Conservation (phyloP, 331 rosid species). For the Arachis monticola region DNA sequence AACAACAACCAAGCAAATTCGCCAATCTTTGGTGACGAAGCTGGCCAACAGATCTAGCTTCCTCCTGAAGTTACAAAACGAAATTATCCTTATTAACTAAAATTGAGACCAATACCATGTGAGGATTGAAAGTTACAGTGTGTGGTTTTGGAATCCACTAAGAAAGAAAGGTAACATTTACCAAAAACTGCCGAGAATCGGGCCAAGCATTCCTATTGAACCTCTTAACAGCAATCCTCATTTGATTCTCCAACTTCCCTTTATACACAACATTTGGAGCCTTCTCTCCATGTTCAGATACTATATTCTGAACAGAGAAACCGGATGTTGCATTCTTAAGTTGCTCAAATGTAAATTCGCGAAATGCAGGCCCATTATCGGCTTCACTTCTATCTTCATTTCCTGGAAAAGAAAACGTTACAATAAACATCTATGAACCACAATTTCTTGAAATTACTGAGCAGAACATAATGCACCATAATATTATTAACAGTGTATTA, state of each 20-base stretch:
- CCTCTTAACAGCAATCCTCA: conserved; percentile 79
- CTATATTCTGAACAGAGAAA: conserved; percentile 85
- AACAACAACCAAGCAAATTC: conserved; percentile 82
- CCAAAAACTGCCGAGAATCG: conserved; percentile 79
- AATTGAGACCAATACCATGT: conserved; percentile 10
- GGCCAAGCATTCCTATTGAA: conserved; percentile 90
- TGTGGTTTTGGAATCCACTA: conserved; percentile 1
- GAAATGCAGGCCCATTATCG: conserved; percentile 55
- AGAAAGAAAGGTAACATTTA: conserved; percentile 28
- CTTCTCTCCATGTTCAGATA: conserved; percentile 88
- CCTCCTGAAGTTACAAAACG: conserved; percentile 59
- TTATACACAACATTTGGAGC: conserved; percentile 92
- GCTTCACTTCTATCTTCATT: conserved; percentile 64
- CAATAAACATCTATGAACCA: conserved; percentile 20
- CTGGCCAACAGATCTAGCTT: conserved; percentile 87
- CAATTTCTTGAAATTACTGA: conserved; percentile 25
- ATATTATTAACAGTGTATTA: conserved; percentile 1
- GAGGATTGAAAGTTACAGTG: not conserved
- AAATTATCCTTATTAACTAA: conserved; percentile 21
- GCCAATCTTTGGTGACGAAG: conserved; percentile 77
- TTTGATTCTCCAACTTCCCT: conserved; percentile 84
- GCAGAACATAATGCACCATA: conserved; percentile 20
- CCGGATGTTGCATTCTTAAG: conserved; percentile 87
- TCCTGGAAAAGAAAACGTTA: conserved; percentile 52
- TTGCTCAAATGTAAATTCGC: conserved; percentile 74